Conservation (phyloP, 2,329 filamentous ascomycete genomes). For the Macrophomina tecta region DNA sequence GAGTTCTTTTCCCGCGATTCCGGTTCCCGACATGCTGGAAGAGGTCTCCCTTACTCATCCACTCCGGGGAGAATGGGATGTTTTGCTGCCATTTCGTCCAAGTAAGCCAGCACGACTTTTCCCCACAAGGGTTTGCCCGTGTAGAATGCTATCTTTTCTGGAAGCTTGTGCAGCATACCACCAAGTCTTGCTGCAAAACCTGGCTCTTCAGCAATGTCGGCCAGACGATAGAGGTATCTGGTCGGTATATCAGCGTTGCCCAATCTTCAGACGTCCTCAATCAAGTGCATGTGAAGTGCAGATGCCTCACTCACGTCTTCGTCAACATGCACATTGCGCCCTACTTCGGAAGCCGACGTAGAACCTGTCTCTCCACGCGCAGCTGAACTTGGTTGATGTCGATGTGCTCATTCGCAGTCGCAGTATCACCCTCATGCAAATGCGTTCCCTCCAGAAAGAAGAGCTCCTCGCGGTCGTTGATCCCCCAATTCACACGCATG, state of each 20-base stretch:
- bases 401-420: not conserved
- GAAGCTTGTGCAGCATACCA: slow-evolving; percentile 22
- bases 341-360: slow-evolving; percentile 13
- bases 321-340: slow-evolving; percentile 26
- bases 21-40: not conserved
- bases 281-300: not conserved
- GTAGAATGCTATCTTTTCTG: slow-evolving; percentile 25
- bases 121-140: slow-evolving; percentile 26
- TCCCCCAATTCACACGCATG: slow-evolving; percentile 23
- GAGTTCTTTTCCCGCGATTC: not conserved
- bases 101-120: slow-evolving; percentile 13
- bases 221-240: slow-evolving; percentile 23
- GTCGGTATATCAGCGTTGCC: not conserved
- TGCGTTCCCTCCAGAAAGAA: slow-evolving; percentile 22
- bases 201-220: slow-evolving; percentile 22
- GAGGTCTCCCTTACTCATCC: not conserved
- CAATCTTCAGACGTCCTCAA: not conserved
- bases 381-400: slow-evolving; percentile 24
- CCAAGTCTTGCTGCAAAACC: slow-evolving; percentile 20
- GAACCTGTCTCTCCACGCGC: slow-evolving; percentile 19
- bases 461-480: slow-evolving; percentile 23
- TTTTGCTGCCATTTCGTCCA: slow-evolving; percentile 24
- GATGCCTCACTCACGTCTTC: slow-evolving; percentile 13
- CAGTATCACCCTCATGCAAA: slow-evolving; percentile 15
- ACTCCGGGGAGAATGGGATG: not conserved